phyloP scores from a whole-genome alignment of 495 filamentous ascomycete species.

The Xylaria flabelliformis region DNA sequence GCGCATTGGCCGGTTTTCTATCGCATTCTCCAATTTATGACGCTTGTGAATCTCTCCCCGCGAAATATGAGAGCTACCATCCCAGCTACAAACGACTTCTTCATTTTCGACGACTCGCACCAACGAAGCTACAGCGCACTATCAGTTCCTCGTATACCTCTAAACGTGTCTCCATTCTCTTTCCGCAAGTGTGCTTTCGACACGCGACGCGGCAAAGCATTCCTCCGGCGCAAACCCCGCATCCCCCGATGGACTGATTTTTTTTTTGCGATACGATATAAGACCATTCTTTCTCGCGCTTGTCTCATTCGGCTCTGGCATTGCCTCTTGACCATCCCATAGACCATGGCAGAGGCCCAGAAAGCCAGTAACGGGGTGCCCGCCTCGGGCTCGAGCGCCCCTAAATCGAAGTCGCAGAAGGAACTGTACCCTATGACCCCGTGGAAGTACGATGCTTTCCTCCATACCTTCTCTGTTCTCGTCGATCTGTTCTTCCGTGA shows the following conservation, averaged over 20 bases:
- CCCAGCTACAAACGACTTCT: neutral
- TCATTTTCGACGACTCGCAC: neutral
- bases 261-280: neutral
- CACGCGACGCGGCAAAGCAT: neutral
- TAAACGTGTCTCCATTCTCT: neutral
- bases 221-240: constrained; percentile 1
- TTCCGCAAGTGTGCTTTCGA: neutral
- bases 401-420: constrained; percentile 43
- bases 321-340: neutral
- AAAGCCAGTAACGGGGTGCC: constrained; percentile 30
- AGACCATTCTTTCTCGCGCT: neutral
- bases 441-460: constrained; percentile 81
- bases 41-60: constrained; percentile 16
- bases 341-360: constrained; percentile 32
- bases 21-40: constrained; percentile 14
- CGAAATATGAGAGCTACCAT: constrained; percentile 7
- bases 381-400: constrained; percentile 31
- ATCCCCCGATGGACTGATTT: constrained; percentile 11
- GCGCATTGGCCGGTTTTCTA: constrained; percentile 5
- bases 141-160: neutral
- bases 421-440: constrained; percentile 71
- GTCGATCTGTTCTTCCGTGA: constrained; percentile 97
- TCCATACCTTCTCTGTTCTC: constrained; percentile 83
- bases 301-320: neutral
- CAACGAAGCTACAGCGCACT: neutral